phyloP scores from a whole-genome alignment of 306 rosid genomes.

The Gynostemma pentaphyllum region DNA sequence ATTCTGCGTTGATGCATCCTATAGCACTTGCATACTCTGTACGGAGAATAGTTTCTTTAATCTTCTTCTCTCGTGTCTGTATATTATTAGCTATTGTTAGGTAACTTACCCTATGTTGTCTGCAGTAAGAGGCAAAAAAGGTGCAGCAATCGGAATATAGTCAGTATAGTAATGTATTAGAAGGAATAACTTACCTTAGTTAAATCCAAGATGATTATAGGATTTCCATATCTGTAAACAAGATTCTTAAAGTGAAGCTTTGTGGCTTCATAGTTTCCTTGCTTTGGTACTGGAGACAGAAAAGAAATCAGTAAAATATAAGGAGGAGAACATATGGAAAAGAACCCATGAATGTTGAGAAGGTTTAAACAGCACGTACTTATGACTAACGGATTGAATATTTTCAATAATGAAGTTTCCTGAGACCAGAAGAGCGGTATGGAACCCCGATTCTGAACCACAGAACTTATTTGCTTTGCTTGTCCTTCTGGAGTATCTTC shows the following conservation, averaged over 20 bases:
- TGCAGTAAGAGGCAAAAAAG: not conserved
- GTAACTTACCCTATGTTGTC: not conserved
- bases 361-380: constrained; percentile 27
- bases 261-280: constrained; percentile 64
- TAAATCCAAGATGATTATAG: constrained; percentile 76
- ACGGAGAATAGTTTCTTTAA: constrained; percentile 80
- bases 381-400: constrained; percentile 69
- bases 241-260: constrained; percentile 92
- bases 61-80: constrained; percentile 75
- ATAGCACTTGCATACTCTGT: constrained; percentile 74
- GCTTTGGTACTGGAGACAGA: constrained; percentile 47
- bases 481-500: constrained; percentile 39
- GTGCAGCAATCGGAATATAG: not conserved
- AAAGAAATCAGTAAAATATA: not conserved
- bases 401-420: constrained; percentile 70
- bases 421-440: constrained; percentile 97
- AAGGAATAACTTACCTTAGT: too few species aligned
- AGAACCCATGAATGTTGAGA: not conserved
- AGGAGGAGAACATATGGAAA: not conserved
- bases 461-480: constrained; percentile 72
- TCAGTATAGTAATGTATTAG: constrained; percentile 1
- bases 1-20: constrained; percentile 42
- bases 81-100: not conserved
- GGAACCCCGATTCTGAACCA: constrained; percentile 85
- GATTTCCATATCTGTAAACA: constrained; percentile 72